phyloP scores from a whole-genome alignment of 2,329 filamentous ascomycete genomes.

The Ploettnerulaceae sp. region DNA sequence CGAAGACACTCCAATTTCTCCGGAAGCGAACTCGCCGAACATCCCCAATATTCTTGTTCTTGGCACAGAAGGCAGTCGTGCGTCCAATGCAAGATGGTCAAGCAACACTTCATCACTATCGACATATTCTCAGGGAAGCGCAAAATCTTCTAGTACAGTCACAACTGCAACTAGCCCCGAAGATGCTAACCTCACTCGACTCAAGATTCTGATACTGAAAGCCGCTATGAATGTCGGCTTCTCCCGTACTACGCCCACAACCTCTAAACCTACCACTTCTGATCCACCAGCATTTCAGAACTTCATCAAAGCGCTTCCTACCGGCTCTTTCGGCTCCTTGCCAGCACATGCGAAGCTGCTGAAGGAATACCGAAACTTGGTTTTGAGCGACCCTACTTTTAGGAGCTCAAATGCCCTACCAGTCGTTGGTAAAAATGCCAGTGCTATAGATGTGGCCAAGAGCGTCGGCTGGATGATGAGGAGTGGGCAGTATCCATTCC shows the following conservation, averaged over 20 bases:
- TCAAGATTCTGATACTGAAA: conserved; percentile 76
- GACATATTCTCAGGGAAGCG: conserved; percentile 68
- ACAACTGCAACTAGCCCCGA: conserved; percentile 62
- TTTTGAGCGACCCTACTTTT: conserved; percentile 68
- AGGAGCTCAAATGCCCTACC: conserved; percentile 51
- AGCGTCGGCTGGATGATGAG: conserved; percentile 72
- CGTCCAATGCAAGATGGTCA: conserved; percentile 70
- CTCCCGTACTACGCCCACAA: conserved; percentile 47
- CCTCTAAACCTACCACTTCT: conserved; percentile 32
- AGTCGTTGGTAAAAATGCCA: conserved; percentile 51
- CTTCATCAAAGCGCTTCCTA: conserved; percentile 71
- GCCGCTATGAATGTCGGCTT: conserved; percentile 84
- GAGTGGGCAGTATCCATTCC: conserved; percentile 69
- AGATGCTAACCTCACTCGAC: conserved; percentile 69
- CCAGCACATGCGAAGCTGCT: conserved; percentile 68
- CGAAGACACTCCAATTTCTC: conserved; percentile 81
- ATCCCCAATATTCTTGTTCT: conserved; percentile 86
- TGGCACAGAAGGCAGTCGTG: conserved; percentile 60
- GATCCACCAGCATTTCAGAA: conserved; percentile 57
- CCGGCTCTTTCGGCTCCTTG: conserved; percentile 71
- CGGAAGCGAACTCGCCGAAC: conserved; percentile 68
- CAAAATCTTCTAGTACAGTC: conserved; percentile 63
- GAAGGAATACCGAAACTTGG: conserved; percentile 74
- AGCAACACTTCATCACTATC: conserved; percentile 76
- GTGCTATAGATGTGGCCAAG: conserved; percentile 71